A percentile compares a stretch with the other conserved stretches of the same genome.
These are phyloP conservation scores for Dendrobium officinale DNA, from an alignment of 106 monocot species.

Conservation along the genomic window DNA sequence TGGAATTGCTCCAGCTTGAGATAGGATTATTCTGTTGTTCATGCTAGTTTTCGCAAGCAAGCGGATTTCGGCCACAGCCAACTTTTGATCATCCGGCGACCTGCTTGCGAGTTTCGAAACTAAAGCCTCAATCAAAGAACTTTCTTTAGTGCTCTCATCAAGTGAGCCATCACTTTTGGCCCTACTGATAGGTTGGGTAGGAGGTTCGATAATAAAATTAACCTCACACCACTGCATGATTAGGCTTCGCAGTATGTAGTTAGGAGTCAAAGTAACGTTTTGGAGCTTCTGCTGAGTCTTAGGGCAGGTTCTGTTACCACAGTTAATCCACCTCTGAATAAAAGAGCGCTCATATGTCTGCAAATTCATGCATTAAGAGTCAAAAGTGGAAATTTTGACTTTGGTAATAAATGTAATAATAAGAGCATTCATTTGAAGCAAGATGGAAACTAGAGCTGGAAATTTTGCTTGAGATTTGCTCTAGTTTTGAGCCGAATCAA, in stretches of 20 bases:
- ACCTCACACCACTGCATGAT: slow-evolving; percentile 67
- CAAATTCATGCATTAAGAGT: not conserved
- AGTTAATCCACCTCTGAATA: slow-evolving; percentile 66
- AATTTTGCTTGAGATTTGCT: too few species aligned
- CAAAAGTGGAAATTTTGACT: not conserved
- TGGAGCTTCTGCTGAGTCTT: slow-evolving; percentile 72
- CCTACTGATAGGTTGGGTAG: slow-evolving; percentile 12
- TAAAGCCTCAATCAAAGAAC: slow-evolving; percentile 27
- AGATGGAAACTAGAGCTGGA: not conserved
- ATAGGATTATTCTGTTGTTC: not conserved
- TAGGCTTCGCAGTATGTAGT: slow-evolving; percentile 52
- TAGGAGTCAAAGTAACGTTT: slow-evolving; percentile 57
- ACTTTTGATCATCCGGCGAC: slow-evolving; percentile 28
- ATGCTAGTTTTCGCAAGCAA: not conserved
- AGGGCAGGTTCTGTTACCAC: slow-evolving; percentile 54
- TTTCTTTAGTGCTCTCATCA: slow-evolving; percentile 24
- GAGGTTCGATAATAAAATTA: slow-evolving; percentile 22
- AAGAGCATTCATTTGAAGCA: not conserved
- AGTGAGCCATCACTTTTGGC: slow-evolving; percentile 28
- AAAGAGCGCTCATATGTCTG: slow-evolving; percentile 64
- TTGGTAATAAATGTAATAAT: not conserved
- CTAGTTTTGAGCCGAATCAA: too few species aligned
- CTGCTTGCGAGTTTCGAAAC: slow-evolving; percentile 35
- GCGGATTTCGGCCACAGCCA: slow-evolving; percentile 66
- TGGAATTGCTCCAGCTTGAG: slow-evolving; percentile 5